These are phyloP conservation scores for Carex parvula DNA, from an alignment of 176 grass and related monocot genomes.

Conservation along the genomic window DNA sequence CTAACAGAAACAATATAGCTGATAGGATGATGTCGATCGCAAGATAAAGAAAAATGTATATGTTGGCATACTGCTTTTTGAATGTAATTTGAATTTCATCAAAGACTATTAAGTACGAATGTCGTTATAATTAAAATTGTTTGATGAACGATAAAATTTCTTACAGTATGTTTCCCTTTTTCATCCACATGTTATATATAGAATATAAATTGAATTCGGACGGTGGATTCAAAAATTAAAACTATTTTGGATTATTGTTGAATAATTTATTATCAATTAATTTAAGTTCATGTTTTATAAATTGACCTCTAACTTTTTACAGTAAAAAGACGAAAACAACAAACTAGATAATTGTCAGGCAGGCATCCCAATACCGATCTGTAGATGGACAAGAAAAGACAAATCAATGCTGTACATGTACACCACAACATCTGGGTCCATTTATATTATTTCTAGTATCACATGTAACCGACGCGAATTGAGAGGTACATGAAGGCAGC, in stretches of 20 bases:
- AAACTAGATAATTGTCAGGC: neutral
- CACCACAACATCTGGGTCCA: neutral
- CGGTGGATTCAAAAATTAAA: neutral
- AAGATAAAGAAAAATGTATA: too few species aligned
- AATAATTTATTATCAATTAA: too few species aligned
- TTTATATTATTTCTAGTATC: neutral
- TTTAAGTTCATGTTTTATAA: neutral
- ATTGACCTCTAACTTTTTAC: neutral
- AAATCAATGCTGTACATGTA: neutral
- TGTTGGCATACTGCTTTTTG: neutral
- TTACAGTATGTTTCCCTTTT: neutral
- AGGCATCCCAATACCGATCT: neutral
- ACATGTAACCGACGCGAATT: neutral
- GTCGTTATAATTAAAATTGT: too few species aligned
- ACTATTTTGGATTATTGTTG: neutral
- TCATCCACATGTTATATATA: neutral
- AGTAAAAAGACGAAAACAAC: neutral
- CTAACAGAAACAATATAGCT: too few species aligned
- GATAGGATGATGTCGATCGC: too few species aligned
- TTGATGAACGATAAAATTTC: too few species aligned
- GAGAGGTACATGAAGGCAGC: neutral
- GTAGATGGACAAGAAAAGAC: neutral
- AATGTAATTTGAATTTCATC: neutral
- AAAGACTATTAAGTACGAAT: neutral
- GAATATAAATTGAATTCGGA: neutral